Evolutionary conservation across 2,329 filamentous ascomycete genomes (phyloP), one percentile per base, ranked within the genome.

Genomic region (Stromatinia cepivora): DNA sequence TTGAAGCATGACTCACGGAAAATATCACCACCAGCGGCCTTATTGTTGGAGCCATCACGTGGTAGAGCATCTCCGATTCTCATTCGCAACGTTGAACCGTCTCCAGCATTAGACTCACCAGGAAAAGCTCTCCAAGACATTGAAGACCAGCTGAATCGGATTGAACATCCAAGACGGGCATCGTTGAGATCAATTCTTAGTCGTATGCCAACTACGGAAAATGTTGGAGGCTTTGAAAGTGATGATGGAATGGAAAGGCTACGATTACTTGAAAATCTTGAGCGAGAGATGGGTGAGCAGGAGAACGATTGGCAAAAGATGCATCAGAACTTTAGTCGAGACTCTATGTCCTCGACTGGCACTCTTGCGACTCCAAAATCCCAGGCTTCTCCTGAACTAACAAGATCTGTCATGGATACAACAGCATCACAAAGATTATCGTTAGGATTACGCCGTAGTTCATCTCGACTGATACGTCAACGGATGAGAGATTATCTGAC

Each of bases 261-360:
- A 22, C 71, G 57, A 65, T 80, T 89, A 4, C 79, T 90, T 1
- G 84, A 86, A 45, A 84, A 87, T 70, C 79, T 90, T 1, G 88
- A 90, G 75, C 81, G 80, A 71, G 88, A 90, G 77, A 87, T 90
- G 83, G 86, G 84, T 0, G 77, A 82, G 72, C 85, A 90, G 75
- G 86, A 88, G 75, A 82, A 81, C 67, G 83, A 85, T 72, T 90
- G 88, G 88, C 83, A 85, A 69, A 79, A 83, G 63, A 83, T 89
- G 79, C 86, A 86, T 69, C 79, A 83, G 36, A 82, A 84, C 50
- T 76, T 88, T 53, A 79, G 81, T 66, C 82, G 75, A 39, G 72
- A 75, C 56, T 77, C 76, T 17, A 71, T 74, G 52, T 76, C 73
- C 46, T 64, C 66, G 25, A 64, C 74, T n/a, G 70, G 74, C 59